phyloP scores from a whole-genome alignment of 2,329 filamentous ascomycete species.

The Pleomassaria siparia region DNA sequence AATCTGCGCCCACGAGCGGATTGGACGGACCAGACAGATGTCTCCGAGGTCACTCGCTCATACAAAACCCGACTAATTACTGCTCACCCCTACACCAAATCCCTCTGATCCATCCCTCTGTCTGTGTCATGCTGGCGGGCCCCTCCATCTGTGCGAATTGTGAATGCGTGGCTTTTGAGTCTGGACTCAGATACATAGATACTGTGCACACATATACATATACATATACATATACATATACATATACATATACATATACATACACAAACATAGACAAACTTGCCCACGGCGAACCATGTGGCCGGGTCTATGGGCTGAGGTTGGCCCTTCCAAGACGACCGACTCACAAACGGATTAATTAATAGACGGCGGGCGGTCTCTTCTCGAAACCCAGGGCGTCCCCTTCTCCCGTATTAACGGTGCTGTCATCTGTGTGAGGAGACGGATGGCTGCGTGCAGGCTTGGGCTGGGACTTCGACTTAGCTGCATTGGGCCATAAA shows the following conservation, averaged over 20 bases:
- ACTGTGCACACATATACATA: no score
- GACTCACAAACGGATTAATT: conserved; percentile 15
- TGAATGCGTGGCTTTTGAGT: conserved; percentile 6
- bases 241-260: no score
- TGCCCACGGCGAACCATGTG: conserved; percentile 11
- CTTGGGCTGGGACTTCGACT: conserved; percentile 22
- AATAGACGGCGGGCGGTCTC: conserved; percentile 16
- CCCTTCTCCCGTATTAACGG: conserved; percentile 23
- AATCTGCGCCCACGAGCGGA: conserved; percentile 8
- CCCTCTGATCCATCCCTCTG: conserved; percentile 10
- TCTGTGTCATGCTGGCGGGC: conserved; percentile 13
- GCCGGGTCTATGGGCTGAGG: conserved; percentile 13
- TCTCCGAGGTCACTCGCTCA: background rate
- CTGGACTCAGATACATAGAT: conserved; percentile 9
- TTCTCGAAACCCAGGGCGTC: conserved; percentile 29
- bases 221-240: no score
- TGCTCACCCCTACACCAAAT: background rate
- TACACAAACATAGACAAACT: no score
- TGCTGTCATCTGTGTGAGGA: conserved; percentile 15
- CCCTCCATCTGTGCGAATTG: conserved; percentile 5
- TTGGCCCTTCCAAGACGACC: conserved; percentile 3
- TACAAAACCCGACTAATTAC: no score
- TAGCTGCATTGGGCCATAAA: conserved; percentile 25
- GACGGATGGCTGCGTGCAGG: conserved; percentile 18
- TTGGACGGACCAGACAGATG: conserved; percentile 4